Conservation (phyloP, 352 stramenopile species). For the Pythium brachiatum region DNA sequence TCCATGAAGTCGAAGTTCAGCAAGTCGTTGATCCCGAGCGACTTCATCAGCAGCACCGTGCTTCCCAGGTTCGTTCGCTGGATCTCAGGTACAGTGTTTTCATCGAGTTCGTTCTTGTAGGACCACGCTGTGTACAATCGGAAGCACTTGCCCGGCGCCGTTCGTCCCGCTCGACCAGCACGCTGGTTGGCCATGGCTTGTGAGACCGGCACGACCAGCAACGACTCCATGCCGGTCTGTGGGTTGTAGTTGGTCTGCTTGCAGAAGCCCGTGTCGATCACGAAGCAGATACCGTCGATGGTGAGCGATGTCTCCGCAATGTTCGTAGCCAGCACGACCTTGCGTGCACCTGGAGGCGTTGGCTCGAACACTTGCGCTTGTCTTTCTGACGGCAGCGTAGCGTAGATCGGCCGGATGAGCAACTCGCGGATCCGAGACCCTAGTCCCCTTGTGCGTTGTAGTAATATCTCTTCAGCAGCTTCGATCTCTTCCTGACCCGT, state of each 20-base stretch:
- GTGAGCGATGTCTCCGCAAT: conserved; percentile 99
- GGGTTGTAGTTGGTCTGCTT: conserved; percentile 99
- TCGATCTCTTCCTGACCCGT: conserved; percentile 99
- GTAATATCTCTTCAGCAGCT: conserved; percentile 94
- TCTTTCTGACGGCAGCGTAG: conserved; percentile 96
- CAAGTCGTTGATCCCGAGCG: conserved; percentile 98
- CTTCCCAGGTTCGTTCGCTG: conserved; percentile 97
- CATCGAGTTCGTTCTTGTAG: conserved; percentile 98
- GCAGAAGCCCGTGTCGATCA: conserved; percentile 99
- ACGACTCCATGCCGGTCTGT: conserved; percentile 97
- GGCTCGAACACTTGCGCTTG: conserved; percentile 99
- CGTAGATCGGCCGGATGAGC: conserved; percentile 99
- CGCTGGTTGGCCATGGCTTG: conserved; percentile 97
- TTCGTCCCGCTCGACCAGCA: conserved; percentile 93
- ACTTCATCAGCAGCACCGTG: conserved; percentile 99
- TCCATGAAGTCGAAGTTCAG: conserved; percentile 99
- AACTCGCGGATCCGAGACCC: conserved; percentile 97
- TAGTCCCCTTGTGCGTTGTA: conserved; percentile 90
- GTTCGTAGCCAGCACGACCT: conserved; percentile 99
- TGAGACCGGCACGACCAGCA: conserved; percentile 97
- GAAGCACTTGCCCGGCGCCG: conserved; percentile 98
- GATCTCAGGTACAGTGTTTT: conserved; percentile 98
- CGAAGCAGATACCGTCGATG: conserved; percentile 99
- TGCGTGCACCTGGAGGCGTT: conserved; percentile 93
- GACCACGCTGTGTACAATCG: conserved; percentile 98